phyloP scores from a whole-genome alignment of 2,329 filamentous ascomycete species.

The Talaromyces sp. region DNA sequence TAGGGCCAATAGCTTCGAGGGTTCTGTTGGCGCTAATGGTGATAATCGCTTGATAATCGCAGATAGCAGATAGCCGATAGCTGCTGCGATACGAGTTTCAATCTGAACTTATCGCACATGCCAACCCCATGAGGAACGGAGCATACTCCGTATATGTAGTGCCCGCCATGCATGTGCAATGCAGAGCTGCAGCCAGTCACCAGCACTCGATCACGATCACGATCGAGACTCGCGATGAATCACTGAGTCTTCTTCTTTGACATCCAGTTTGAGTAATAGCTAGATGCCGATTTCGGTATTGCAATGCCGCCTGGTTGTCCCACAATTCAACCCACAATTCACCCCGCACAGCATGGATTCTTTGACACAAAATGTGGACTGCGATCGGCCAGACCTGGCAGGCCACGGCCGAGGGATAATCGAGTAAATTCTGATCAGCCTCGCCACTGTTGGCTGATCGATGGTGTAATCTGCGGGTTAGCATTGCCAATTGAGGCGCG shows the following conservation, averaged over 20 bases:
- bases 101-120: background rate
- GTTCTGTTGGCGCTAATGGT: background rate
- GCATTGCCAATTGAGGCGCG: background rate
- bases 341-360: background rate
- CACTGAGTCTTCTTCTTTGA: background rate
- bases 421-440: background rate
- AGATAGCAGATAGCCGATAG: too few species aligned
- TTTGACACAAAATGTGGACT: background rate
- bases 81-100: background rate
- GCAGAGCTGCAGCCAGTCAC: too few species aligned
- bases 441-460: background rate
- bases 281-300: background rate
- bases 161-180: too few species aligned
- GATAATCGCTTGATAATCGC: background rate
- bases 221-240: background rate
- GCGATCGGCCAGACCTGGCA: background rate
- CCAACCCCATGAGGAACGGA: background rate
- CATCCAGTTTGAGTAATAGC: background rate
- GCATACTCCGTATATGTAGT: background rate
- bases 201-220: background rate
- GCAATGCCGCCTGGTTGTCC: background rate
- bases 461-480: background rate
- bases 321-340: background rate
- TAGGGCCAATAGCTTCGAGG: background rate
- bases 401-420: background rate